These are phyloP conservation scores for Anethum foeniculum DNA, from an alignment of 140 eudicot genomes.

Conservation along the genomic window DNA sequence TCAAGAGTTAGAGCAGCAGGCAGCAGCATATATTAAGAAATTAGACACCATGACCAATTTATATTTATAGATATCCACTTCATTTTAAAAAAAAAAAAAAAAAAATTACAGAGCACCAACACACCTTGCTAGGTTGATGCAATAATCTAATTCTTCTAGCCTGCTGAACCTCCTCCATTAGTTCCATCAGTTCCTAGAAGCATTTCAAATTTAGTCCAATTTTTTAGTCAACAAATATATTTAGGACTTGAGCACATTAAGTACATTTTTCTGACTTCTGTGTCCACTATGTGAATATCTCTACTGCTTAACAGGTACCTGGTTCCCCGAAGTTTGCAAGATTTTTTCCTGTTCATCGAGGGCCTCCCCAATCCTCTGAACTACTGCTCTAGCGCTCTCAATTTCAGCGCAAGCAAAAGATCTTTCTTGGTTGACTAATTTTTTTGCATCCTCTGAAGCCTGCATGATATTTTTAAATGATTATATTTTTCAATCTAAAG, in stretches of 20 bases:
- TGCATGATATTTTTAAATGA: conserved; percentile 15
- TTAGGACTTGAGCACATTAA: neutral
- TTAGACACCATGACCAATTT: neutral
- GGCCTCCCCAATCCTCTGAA: conserved; percentile 91
- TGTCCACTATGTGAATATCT: neutral
- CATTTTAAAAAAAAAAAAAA: neutral
- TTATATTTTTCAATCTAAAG: too few species aligned
- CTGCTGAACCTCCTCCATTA: conserved; percentile 85
- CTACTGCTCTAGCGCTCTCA: conserved; percentile 94
- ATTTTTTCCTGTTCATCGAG: conserved; percentile 90
- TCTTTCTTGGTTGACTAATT: conserved; percentile 90
- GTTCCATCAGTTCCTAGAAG: conserved; percentile 62
- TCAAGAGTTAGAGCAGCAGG: neutral
- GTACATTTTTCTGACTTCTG: neutral
- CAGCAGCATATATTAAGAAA: neutral
- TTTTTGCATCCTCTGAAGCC: conserved; percentile 99
- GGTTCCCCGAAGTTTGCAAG: conserved; percentile 64
- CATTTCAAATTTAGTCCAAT: neutral
- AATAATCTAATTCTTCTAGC: conserved; percentile 79
- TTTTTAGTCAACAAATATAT: neutral
- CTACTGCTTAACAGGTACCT: conserved; percentile 26
- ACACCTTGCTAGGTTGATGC: conserved; percentile 96
- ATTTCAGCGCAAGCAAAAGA: conserved; percentile 99
- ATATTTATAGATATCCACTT: neutral
- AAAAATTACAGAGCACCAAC: conserved; percentile 8